These are phyloP conservation scores for Candida montana DNA, from an alignment of 805 yeast species.

Conservation along the genomic window DNA sequence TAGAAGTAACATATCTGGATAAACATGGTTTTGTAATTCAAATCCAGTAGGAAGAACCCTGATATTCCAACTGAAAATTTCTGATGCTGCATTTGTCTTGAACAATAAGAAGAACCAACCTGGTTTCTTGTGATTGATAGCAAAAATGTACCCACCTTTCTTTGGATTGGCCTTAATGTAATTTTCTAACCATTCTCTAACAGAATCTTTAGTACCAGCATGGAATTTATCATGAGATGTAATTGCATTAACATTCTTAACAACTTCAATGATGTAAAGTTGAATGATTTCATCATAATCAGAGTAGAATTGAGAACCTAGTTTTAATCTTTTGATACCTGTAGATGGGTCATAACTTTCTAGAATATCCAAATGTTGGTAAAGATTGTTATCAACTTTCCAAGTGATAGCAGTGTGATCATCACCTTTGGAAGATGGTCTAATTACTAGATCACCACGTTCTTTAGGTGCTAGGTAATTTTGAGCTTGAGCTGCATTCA, in stretches of 20 bases:
- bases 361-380: conserved; percentile 84
- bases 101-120: conserved; percentile 91
- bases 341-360: conserved; percentile 39
- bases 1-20: conserved; percentile 83
- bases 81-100: conserved; percentile 67
- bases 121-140: conserved; percentile 84
- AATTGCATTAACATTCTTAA: conserved; percentile 79
- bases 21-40: conserved; percentile 68
- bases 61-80: conserved; percentile 82
- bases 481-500: conserved; percentile 85
- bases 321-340: conserved; percentile 44
- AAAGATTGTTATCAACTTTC: conserved; percentile 88
- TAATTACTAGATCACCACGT: conserved; percentile 87
- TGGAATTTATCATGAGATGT: conserved; percentile 83
- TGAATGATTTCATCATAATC: conserved; percentile 93
- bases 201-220: conserved; percentile 72
- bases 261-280: conserved; percentile 78
- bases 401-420: conserved; percentile 91
- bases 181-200: conserved; percentile 79
- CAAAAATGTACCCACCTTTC: conserved; percentile 85
- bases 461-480: conserved; percentile 82
- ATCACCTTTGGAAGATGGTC: conserved; percentile 90
- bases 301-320: conserved; percentile 35
- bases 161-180: conserved; percentile 89
- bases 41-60: conserved; percentile 86